These are phyloP conservation scores for Fusarium nematophilum DNA, from an alignment of 2,329 filamentous ascomycete species.

Conservation along the genomic window DNA sequence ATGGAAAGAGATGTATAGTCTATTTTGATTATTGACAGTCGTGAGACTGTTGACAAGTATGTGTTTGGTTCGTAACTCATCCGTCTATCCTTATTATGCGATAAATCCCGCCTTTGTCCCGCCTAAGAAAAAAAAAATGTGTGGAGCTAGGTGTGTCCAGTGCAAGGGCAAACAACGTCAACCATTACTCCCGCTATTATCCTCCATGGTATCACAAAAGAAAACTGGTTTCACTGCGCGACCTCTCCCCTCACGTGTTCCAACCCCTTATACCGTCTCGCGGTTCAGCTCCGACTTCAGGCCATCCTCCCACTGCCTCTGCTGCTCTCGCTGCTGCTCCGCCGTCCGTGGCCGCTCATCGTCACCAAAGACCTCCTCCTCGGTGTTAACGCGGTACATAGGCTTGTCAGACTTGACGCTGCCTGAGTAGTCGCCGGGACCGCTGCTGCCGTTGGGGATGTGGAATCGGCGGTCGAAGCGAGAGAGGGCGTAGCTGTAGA, in stretches of 20 bases:
- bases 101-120: neutral
- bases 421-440: conserved; percentile 62
- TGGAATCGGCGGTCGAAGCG: conserved; percentile 82
- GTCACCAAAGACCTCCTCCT: conserved; percentile 42
- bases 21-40: conserved; percentile 6
- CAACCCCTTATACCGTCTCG: conserved; percentile 33
- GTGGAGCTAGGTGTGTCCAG: too few species aligned
- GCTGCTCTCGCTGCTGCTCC: conserved; percentile 28
- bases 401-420: conserved; percentile 15
- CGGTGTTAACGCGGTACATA: conserved; percentile 34
- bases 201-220: conserved; percentile 9
- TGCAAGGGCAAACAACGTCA: conserved; percentile 1
- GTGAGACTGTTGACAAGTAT: conserved; percentile 4
- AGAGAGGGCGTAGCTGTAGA: conserved; percentile 72
- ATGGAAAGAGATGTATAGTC: conserved; percentile 2
- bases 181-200: neutral
- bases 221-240: neutral
- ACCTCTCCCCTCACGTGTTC: neutral
- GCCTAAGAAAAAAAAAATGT: too few species aligned
- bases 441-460: conserved; percentile 75
- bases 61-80: conserved; percentile 9
- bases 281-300: conserved; percentile 33
- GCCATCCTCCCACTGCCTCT: conserved; percentile 34
- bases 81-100: neutral
- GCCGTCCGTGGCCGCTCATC: conserved; percentile 37